Base-by-base conservation (phyloP, 2,329 filamentous ascomycete genomes). In the Microsporum ferrugineum region DNA sequence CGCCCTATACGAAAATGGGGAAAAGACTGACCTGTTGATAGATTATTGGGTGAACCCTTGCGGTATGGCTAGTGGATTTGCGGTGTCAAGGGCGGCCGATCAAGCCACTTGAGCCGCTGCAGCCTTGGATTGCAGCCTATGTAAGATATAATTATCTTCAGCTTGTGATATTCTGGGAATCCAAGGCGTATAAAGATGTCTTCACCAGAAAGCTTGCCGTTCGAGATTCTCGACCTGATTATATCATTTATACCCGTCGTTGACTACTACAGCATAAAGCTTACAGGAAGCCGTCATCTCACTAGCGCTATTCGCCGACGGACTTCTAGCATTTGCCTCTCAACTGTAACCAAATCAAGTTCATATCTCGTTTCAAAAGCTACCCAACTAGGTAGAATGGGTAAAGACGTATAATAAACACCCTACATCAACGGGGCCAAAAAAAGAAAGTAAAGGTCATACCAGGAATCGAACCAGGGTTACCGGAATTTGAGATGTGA, bases 391-490 rank as follows among this genome's bases (percentile, higher is more conserved):
- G 17, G 17, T 23, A 23, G 17, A 23, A 23, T 17, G 17, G 17
- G 17, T 23, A 23, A 23, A 23, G 17, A 1, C 17, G 17, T 23
- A 23, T 23, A 23, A 23, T 23, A 23, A 23, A 23, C 17, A 23
- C 17, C 17, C 17, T 23, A 23, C 17, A 29, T 10, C 23, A 17
- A 29, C 7, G 23, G 2, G n/a, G 23, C 29, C 3, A 49, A 12
- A 49, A 27, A 14, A 1, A 17, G 14, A 34, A 55, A 55, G 23
- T 8, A 23, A 36, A 55, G 51, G 51, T 55, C 51, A 55, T 55
- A 31, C 51, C 51, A 55, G 51, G 51, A 55, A 7, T 55, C 51
- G 51, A 55, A 55, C 51, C 51, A 55, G 51, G 51, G 51, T 55
- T 55, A 55, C n/a, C 51, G 51, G 51, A 55, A 55, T 8, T 12